phyloP scores from a whole-genome alignment of 2,329 filamentous ascomycete genomes.

The Fusarium buxicola region DNA sequence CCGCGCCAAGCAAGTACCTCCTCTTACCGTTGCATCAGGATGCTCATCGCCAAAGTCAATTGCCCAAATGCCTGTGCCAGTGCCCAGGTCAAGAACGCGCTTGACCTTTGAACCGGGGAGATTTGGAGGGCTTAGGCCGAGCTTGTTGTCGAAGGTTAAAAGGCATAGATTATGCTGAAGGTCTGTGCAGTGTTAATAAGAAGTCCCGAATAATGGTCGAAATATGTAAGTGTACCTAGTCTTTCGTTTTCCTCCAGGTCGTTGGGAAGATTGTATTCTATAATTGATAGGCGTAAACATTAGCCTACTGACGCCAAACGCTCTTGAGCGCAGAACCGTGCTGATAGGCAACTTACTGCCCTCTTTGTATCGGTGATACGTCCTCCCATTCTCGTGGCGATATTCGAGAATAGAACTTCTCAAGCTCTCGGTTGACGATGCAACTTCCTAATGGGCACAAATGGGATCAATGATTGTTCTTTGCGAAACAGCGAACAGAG shows the following conservation, averaged over 20 bases:
- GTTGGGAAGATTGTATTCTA: conserved; percentile 25
- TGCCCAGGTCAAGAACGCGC: conserved; percentile 24
- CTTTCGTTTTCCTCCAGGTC: conserved; percentile 19
- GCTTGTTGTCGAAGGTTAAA: conserved; percentile 17
- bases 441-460: neutral
- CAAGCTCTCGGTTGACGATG: conserved; percentile 23
- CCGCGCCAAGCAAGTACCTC: neutral
- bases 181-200: neutral
- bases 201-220: fast-evolving
- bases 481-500: fast-evolving
- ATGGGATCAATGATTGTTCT: neutral
- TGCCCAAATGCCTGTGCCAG: conserved; percentile 22
- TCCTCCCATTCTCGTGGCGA: conserved; percentile 22
- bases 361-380: conserved; percentile 19
- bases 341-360: conserved; percentile 1
- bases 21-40: conserved; percentile 1
- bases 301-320: neutral
- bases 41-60: conserved; percentile 27
- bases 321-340: fast-evolving
- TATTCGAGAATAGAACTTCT: conserved; percentile 22
- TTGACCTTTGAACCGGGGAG: neutral
- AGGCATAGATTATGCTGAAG: conserved; percentile 23
- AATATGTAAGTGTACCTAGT: neutral
- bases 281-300: neutral
- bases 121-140: conserved; percentile 16